Conservation (phyloP, 2,329 filamentous ascomycete genomes). For the Ophiocordyceps polyrhachis-furcata region DNA sequence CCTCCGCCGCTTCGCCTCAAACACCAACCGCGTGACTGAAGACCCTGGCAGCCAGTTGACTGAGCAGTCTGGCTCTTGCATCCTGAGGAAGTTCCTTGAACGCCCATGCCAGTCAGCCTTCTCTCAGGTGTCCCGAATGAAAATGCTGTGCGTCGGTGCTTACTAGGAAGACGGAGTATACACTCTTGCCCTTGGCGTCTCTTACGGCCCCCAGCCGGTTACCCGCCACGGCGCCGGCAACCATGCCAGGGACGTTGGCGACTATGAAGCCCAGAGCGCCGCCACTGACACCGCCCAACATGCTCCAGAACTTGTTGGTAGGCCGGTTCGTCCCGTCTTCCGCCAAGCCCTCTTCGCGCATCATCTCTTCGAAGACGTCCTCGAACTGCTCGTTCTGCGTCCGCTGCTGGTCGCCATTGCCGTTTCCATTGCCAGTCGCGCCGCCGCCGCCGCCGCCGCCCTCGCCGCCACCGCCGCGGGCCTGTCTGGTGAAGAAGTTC, state of each 20-base stretch:
- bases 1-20: neutral
- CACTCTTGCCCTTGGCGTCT: slow-evolving; percentile 84
- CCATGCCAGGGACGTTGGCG: slow-evolving; percentile 71
- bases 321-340: slow-evolving; percentile 41
- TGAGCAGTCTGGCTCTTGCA: slow-evolving; percentile 64
- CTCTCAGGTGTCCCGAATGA: too few species aligned
- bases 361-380: slow-evolving; percentile 78
- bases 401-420: slow-evolving; percentile 19
- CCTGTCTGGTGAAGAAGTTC: slow-evolving; percentile 33
- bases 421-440: neutral
- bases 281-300: slow-evolving; percentile 72
- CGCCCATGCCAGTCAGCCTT: neutral
- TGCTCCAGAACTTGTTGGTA: slow-evolving; percentile 66
- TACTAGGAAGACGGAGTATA: slow-evolving; percentile 70
- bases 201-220: slow-evolving; percentile 80
- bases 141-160: neutral
- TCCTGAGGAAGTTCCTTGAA: slow-evolving; percentile 57
- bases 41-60: slow-evolving; percentile 69
- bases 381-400: slow-evolving; percentile 68
- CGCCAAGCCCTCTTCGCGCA: slow-evolving; percentile 68
- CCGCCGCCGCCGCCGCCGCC: too few species aligned
- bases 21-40: slow-evolving; percentile 58
- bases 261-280: slow-evolving; percentile 89
- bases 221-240: slow-evolving; percentile 82
- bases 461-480: slow-evolving; percentile 9